phyloP scores from a whole-genome alignment of 352 stramenopile species.

The Globisporangium lucens region DNA sequence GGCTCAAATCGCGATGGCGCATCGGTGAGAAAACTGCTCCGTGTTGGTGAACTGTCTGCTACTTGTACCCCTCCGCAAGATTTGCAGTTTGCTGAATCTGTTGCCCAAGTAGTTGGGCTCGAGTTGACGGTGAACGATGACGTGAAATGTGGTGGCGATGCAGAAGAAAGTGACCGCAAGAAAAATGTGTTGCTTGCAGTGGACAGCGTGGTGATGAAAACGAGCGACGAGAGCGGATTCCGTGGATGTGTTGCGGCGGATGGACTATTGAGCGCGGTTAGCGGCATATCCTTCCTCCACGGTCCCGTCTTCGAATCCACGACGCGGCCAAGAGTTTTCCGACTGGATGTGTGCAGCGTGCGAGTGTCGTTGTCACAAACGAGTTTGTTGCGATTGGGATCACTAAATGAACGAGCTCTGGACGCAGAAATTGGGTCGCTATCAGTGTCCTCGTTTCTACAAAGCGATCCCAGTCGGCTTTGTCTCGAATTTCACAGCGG shows the following conservation, averaged over 20 bases:
- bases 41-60: constrained; percentile 10
- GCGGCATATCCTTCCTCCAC: neutral
- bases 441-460: constrained; percentile 10
- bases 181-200: neutral
- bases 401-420: constrained; percentile 30
- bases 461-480: neutral
- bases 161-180: neutral
- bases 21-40: neutral
- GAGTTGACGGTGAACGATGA: neutral
- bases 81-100: constrained; percentile 4
- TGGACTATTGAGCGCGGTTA: neutral
- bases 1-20: constrained; percentile 4
- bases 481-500: constrained; percentile 13
- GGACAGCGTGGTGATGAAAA: neutral
- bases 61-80: neutral
- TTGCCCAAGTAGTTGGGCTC: constrained; percentile 10
- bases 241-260: constrained; percentile 1
- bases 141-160: neutral
- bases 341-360: constrained; percentile 28
- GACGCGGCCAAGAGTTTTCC: constrained; percentile 19
- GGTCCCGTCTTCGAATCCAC: neutral
- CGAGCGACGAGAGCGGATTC: constrained; percentile 7
- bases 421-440: constrained; percentile 10
- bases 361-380: constrained; percentile 21
- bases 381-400: constrained; percentile 18